A percentile compares a stretch with the other conserved stretches of the same genome.
These are phyloP conservation scores for Diplodia corticola DNA, from an alignment of 2,329 filamentous ascomycete species.

Conservation along the genomic window DNA sequence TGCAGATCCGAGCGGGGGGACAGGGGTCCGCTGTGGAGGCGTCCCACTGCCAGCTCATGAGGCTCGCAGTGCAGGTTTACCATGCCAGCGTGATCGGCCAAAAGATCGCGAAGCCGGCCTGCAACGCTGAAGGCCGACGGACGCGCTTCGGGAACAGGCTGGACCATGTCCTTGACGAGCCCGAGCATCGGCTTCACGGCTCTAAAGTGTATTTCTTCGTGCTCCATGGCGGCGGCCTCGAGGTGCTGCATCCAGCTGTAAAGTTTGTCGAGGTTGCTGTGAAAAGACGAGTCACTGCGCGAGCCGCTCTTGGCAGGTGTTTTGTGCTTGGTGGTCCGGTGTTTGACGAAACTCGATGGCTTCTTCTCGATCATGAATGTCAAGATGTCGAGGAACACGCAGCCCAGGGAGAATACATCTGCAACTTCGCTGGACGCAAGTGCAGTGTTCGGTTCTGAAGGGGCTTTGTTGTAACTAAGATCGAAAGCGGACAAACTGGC, in stretches of 20 bases:
- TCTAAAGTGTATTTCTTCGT: slow-evolving; percentile 41
- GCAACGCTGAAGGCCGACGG: slow-evolving; percentile 46
- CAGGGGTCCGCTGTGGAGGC: background rate
- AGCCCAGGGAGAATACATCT: slow-evolving; percentile 73
- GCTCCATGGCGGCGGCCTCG: slow-evolving; percentile 56
- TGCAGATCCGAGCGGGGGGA: slow-evolving; percentile 7
- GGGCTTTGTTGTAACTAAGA: slow-evolving; percentile 37
- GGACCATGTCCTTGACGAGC: slow-evolving; percentile 47
- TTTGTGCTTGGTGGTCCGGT: slow-evolving; percentile 67
- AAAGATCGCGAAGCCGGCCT: slow-evolving; percentile 38
- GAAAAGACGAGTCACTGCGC: slow-evolving; percentile 69
- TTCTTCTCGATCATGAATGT: slow-evolving; percentile 69
- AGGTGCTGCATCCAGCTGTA: slow-evolving; percentile 66
- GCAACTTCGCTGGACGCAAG: slow-evolving; percentile 47
- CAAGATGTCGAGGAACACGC: slow-evolving; percentile 70
- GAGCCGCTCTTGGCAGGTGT: slow-evolving; percentile 54
- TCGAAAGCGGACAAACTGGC: slow-evolving; percentile 34
- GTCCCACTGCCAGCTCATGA: background rate
- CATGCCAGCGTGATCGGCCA: slow-evolving; percentile 35
- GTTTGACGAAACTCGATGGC: slow-evolving; percentile 63
- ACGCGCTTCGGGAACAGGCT: slow-evolving; percentile 41
- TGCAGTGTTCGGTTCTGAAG: slow-evolving; percentile 32
- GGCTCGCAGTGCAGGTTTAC: slow-evolving; percentile 37
- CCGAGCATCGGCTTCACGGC: slow-evolving; percentile 44
- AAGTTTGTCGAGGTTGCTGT: slow-evolving; percentile 68